Evolutionary conservation across 176 grass and related monocot species (phyloP).

Genomic region (Aegilops bicornis): DNA sequence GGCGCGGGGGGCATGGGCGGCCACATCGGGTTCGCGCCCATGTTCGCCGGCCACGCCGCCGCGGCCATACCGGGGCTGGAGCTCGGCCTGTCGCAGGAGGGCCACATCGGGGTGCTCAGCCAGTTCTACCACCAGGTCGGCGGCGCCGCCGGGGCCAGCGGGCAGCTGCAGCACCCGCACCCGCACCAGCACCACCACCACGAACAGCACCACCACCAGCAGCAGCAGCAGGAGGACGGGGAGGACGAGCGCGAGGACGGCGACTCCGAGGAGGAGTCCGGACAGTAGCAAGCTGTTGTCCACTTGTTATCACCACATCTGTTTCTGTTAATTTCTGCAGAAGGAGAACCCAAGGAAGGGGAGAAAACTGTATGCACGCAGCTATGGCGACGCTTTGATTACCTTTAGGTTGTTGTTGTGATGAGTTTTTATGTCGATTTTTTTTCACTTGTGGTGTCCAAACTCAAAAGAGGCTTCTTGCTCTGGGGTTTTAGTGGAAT

Average conservation of each 20-base stretch:
- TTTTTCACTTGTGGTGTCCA: constrained; percentile 39
- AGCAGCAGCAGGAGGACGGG: constrained; percentile 48
- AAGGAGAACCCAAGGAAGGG: constrained; percentile 6
- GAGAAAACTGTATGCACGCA: constrained; percentile 33
- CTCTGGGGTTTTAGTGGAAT: constrained; percentile 27
- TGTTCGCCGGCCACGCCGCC: constrained; percentile 54
- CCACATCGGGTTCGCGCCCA: constrained; percentile 64
- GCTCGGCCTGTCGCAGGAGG: constrained; percentile 72
- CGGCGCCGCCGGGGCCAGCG: constrained; percentile 28
- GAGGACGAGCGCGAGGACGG: constrained; percentile 57
- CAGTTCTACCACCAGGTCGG: constrained; percentile 75
- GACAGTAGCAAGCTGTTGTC: constrained; percentile 42
- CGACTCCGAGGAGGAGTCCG: constrained; percentile 58
- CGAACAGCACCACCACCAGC: constrained; percentile 29
- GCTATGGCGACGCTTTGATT: constrained; percentile 44
- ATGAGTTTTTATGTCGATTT: constrained; percentile 54
- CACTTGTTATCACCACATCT: not conserved
- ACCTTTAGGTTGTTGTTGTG: constrained; percentile 41
- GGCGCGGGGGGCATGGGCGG: constrained; percentile 35
- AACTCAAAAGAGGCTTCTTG: constrained; percentile 48
- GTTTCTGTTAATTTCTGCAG: constrained; percentile 2
- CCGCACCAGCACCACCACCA: constrained; percentile 43
- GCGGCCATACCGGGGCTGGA: constrained; percentile 66
- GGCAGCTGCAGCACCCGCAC: constrained; percentile 53
- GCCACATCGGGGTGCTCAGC: constrained; percentile 65